Conservation (phyloP, 2,329 filamentous ascomycete species). For the Metarhizium guizhouense region DNA sequence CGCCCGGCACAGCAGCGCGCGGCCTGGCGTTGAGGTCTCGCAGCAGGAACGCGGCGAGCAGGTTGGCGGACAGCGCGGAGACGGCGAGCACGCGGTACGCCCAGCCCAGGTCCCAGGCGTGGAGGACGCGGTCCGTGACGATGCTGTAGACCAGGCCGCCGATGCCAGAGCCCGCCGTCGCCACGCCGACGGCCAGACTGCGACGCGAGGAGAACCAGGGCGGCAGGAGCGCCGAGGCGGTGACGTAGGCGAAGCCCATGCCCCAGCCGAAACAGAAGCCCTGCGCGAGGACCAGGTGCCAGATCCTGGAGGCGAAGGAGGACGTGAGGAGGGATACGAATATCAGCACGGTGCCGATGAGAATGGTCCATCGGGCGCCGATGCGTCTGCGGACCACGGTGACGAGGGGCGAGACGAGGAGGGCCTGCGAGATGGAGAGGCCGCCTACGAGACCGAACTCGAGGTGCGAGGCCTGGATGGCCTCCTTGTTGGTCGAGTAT, state of each 20-base stretch:
- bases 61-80: constrained; percentile 43
- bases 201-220: constrained; percentile 52
- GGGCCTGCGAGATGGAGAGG: constrained; percentile 38
- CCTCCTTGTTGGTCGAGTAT: constrained; percentile 42
- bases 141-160: constrained; percentile 18
- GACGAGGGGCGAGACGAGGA: constrained; percentile 31
- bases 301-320: constrained; percentile 41
- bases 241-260: constrained; percentile 52
- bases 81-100: constrained; percentile 42
- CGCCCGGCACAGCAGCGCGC: not conserved
- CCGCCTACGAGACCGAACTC: constrained; percentile 53
- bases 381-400: constrained; percentile 17
- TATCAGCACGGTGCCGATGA: constrained; percentile 44
- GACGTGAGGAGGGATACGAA: constrained; percentile 42
- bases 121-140: constrained; percentile 37
- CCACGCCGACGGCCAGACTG: constrained; percentile 48
- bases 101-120: constrained; percentile 42
- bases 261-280: constrained; percentile 52
- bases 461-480: constrained; percentile 40
- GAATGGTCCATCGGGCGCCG: constrained; percentile 29
- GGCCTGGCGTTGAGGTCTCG: constrained; percentile 31
- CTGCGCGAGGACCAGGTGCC: constrained; percentile 53
- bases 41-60: constrained; percentile 46
- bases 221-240: constrained; percentile 43
- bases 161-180: constrained; percentile 41